These are phyloP conservation scores for Ormosia semicastrata DNA, from an alignment of 306 rosid genomes.

Conservation along the genomic window DNA sequence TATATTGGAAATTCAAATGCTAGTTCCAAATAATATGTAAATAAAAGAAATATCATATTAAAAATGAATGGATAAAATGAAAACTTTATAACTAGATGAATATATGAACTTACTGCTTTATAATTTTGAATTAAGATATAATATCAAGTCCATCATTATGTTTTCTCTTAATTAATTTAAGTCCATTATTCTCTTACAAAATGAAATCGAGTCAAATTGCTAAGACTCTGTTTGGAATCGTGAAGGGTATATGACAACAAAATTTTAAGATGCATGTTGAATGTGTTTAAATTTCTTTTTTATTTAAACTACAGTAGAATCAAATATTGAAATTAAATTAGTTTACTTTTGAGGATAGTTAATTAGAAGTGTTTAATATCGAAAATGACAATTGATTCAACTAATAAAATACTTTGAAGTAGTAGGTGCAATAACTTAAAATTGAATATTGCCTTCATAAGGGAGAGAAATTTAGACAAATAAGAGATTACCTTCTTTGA, in stretches of 20 bases:
- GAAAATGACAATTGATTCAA: neutral
- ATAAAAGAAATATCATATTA: too few relatives aligned
- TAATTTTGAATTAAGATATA: too few relatives aligned
- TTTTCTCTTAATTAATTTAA: too few relatives aligned
- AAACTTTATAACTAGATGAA: too few relatives aligned
- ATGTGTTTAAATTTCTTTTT: neutral
- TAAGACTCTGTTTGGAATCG: neutral
- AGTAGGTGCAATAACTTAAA: neutral
- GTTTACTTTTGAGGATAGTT: neutral
- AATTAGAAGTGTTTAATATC: neutral
- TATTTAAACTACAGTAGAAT: neutral
- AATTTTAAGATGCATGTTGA: neutral
- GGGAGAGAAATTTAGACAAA: neutral
- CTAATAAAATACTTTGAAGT: neutral
- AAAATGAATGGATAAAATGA: too few relatives aligned
- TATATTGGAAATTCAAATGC: neutral
- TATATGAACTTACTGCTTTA: too few relatives aligned
- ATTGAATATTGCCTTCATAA: neutral
- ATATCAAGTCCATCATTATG: neutral
- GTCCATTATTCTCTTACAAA: neutral
- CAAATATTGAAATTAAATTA: neutral
- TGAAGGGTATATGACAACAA: neutral
- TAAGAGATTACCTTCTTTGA: neutral
- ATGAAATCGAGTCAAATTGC: neutral
- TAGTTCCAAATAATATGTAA: too few relatives aligned